Evolutionary conservation across 345 rosid species (phyloP).

Genomic region (Toxicodendron radicans): DNA sequence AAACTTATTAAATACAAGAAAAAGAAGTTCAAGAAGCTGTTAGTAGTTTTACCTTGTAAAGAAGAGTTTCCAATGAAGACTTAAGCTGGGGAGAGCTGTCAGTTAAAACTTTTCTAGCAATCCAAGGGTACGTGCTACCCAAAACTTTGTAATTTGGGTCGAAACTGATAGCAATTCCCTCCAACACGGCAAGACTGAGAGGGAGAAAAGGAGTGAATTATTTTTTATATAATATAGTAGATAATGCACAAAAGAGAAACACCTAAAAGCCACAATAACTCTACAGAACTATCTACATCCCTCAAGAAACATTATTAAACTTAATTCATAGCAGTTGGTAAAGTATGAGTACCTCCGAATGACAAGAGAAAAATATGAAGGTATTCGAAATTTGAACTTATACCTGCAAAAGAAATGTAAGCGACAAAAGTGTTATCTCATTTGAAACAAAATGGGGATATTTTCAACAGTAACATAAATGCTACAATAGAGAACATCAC

Average conservation of each 20-base stretch:
- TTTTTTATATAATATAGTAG: conserved; percentile 6
- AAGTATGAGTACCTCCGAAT: conserved; percentile 67
- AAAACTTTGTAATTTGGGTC: conserved; percentile 88
- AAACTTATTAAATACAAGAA: not conserved
- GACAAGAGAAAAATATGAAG: conserved; percentile 93
- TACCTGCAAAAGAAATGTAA: conserved; percentile 63
- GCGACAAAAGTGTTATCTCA: not conserved
- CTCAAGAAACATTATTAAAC: not conserved
- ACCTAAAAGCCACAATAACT: conserved; percentile 7
- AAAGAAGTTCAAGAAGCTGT: not conserved
- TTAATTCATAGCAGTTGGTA: not conserved
- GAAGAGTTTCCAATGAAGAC: conserved; percentile 71
- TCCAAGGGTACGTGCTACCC: conserved; percentile 99
- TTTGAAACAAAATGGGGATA: not conserved
- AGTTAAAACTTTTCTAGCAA: conserved; percentile 83
- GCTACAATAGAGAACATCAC: not conserved
- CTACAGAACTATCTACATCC: not conserved
- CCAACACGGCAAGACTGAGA: conserved; percentile 88
- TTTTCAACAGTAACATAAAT: not conserved
- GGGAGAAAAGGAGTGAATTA: conserved; percentile 17
- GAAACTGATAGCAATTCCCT: conserved; percentile 82
- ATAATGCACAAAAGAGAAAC: not conserved
- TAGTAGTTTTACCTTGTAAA: conserved; percentile 61
- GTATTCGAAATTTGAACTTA: conserved; percentile 88
- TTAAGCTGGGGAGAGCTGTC: conserved; percentile 84